Evolutionary conservation across 2,329 filamentous ascomycete species (phyloP).

Genomic region (Fusarium sp.): DNA sequence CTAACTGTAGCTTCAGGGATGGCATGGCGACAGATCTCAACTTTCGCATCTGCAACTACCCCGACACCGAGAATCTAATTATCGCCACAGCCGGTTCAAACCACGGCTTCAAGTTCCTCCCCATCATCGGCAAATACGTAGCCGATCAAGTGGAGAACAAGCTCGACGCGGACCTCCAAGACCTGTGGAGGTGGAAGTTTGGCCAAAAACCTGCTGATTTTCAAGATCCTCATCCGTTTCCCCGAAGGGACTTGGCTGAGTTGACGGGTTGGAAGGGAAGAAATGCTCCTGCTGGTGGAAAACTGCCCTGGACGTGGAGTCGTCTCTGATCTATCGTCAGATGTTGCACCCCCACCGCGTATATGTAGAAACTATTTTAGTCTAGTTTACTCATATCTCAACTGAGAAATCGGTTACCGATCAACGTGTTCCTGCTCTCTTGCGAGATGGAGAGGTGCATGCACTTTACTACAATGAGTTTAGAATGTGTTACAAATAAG

Average conservation of each 20-base stretch:
- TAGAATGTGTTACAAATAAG: conserved; percentile 4
- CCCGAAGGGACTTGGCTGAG: conserved; percentile 35
- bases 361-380: not conserved
- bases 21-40: conserved; percentile 50
- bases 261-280: conserved; percentile 41
- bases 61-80: conserved; percentile 54
- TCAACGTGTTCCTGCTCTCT: not conserved
- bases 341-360: not conserved
- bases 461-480: not conserved
- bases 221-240: conserved; percentile 41
- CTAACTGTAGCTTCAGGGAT: conserved; percentile 41
- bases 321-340: conserved; percentile 16
- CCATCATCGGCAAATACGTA: conserved; percentile 64
- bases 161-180: conserved; percentile 55
- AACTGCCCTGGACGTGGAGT: conserved; percentile 43
- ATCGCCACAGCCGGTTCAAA: conserved; percentile 65
- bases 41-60: conserved; percentile 43
- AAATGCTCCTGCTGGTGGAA: conserved; percentile 39
- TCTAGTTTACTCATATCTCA: conserved; percentile 22
- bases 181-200: conserved; percentile 54
- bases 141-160: conserved; percentile 47
- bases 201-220: conserved; percentile 36
- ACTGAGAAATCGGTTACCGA: conserved; percentile 3
- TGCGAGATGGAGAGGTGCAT: conserved; percentile 8
- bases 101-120: conserved; percentile 67